These are phyloP conservation scores for Triangularia setosa DNA, from an alignment of 2,329 filamentous ascomycete species.

Conservation along the genomic window DNA sequence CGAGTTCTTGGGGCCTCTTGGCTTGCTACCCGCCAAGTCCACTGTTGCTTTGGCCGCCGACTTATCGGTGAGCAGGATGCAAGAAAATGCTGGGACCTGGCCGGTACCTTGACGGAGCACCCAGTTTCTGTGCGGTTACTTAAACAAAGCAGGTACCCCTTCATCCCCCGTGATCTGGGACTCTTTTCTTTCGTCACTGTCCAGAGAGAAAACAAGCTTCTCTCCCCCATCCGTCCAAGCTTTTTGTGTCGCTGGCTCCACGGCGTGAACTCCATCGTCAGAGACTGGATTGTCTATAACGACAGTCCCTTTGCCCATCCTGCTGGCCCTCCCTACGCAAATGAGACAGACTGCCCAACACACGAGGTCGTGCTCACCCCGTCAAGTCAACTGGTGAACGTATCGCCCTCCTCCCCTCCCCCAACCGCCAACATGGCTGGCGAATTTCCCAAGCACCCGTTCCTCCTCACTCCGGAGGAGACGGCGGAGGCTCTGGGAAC, in stretches of 20 bases:
- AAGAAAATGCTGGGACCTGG: neutral
- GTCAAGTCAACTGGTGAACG: constrained; percentile 8
- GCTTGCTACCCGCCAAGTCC: constrained; percentile 10
- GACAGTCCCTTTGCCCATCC: neutral
- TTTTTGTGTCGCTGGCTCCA: neutral
- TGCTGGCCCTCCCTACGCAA: constrained; percentile 1
- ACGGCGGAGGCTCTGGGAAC: constrained; percentile 61
- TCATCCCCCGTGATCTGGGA: neutral
- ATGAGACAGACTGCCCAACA: constrained; percentile 17
- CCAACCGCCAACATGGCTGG: constrained; percentile 23
- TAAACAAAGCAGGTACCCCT: constrained; percentile 15
- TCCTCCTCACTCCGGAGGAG: constrained; percentile 57
- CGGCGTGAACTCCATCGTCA: neutral
- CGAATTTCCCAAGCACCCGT: constrained; percentile 52
- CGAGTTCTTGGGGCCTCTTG: constrained; percentile 24
- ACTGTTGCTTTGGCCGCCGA: constrained; percentile 5
- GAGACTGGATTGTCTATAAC: neutral
- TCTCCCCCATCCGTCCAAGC: constrained; percentile 7
- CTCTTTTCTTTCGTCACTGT: neutral
- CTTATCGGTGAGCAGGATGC: constrained; percentile 15
- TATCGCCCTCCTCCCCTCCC: constrained; percentile 1
- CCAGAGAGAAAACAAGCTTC: neutral
- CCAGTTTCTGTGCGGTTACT: constrained; percentile 6
- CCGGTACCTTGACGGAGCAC: neutral
- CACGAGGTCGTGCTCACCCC: constrained; percentile 5